Evolutionary conservation across 441 rosid genomes (phyloP).

Genomic region (Pelargonium fulgidum): DNA sequence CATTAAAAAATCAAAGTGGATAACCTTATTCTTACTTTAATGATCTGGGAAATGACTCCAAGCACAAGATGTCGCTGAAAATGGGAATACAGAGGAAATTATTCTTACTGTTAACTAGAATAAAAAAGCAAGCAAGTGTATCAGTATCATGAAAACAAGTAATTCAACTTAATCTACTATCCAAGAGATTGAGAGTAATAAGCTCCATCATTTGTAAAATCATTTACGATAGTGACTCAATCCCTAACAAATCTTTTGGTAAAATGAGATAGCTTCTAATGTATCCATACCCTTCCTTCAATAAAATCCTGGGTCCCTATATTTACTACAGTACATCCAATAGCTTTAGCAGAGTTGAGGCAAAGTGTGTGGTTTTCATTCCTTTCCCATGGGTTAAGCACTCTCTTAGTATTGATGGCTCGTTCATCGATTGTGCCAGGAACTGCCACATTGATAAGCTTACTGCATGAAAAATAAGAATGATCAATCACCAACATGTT

Average conservation of each 20-base stretch:
- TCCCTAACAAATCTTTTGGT: not conserved
- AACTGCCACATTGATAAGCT: conserved; percentile 96
- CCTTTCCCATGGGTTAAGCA: conserved; percentile 94
- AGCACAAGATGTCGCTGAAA: conserved; percentile 92
- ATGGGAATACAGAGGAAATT: conserved; percentile 20
- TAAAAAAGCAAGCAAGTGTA: not conserved
- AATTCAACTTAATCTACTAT: conserved; percentile 10
- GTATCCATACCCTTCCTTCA: conserved; percentile 80
- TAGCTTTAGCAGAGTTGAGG: conserved; percentile 98
- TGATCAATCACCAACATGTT: conserved; percentile 18
- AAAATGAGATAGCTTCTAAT: conserved; percentile 13
- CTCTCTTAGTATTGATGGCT: conserved; percentile 81
- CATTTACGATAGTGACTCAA: not conserved
- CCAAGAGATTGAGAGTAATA: not conserved
- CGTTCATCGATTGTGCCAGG: conserved; percentile 97
- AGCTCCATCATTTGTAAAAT: not conserved
- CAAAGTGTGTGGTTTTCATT: conserved; percentile 96
- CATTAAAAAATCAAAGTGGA: conserved; percentile 8
- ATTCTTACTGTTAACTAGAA: conserved; percentile 10
- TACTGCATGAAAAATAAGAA: conserved; percentile 46
- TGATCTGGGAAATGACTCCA: conserved; percentile 94
- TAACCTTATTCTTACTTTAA: conserved; percentile 66
- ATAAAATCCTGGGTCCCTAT: conserved; percentile 89
- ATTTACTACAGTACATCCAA: conserved; percentile 97
- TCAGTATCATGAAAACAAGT: not conserved